A percentile compares a stretch with the other conserved stretches of the same genome.
Evolutionary conservation across 1,139 yeast genomes (phyloP).

Genomic region (Pichia terricola): DNA sequence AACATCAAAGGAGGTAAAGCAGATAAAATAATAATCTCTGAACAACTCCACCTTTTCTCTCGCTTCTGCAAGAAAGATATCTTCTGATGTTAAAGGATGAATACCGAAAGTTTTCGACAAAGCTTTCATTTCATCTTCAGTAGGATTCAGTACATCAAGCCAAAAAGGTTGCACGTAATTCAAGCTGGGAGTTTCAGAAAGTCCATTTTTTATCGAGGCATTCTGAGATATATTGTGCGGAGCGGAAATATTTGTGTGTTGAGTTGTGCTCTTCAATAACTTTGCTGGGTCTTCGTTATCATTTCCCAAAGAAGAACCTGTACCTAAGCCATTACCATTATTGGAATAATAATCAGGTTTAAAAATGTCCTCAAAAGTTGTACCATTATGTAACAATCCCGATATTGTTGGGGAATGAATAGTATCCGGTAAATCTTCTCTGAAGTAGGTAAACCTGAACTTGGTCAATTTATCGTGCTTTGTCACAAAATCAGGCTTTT

Average conservation of each 20-base stretch:
- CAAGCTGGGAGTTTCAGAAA: not conserved
- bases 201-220: not conserved
- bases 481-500: constrained; percentile 17
- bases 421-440: constrained; percentile 83
- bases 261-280: not conserved
- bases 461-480: constrained; percentile 33
- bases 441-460: constrained; percentile 76
- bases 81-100: constrained; percentile 94
- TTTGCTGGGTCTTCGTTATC: not conserved
- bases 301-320: not conserved
- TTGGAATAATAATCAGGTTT: constrained; percentile 28
- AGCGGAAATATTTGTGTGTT: not conserved
- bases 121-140: constrained; percentile 91
- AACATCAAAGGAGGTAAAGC: constrained; percentile 88
- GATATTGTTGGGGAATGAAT: constrained; percentile 85
- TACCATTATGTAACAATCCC: constrained; percentile 54
- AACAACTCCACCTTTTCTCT: constrained; percentile 93
- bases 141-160: constrained; percentile 88
- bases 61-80: constrained; percentile 86
- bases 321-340: not conserved
- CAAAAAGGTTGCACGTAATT: constrained; percentile 50
- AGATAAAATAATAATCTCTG: constrained; percentile 80
- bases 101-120: constrained; percentile 85
- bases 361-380: constrained; percentile 40
- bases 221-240: not conserved